Base-by-base conservation (phyloP, 2,329 filamentous ascomycete species). In the Diaporthe velutina region DNA sequence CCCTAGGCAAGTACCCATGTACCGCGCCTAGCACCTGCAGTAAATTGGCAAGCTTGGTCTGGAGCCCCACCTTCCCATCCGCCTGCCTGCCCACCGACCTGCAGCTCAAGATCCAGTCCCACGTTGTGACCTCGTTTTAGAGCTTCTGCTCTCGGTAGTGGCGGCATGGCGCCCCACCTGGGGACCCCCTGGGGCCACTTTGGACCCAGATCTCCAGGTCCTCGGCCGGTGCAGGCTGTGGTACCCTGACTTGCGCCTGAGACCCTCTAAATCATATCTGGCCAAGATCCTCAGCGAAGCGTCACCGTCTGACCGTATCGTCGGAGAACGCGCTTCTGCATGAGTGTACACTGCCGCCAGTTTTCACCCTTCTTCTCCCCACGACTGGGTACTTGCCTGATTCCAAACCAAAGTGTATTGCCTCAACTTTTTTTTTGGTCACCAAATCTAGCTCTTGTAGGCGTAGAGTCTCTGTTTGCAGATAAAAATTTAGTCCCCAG, bases 21-120 rank as follows among this genome's bases (percentile, higher is more conserved):
- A 64, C 38, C 58, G 58, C 25, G 40, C 58, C 58, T 42, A 42
- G 58, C 58, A 64, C 40, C 10, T 45, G 61, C 42, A 52, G 64
- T 67, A 67, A 67, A 67, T 67, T 67, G 64, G 64, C 64, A 67
- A 67, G 64, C 64, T 52, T 67, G 64, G 64, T 52, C 64, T 4
- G 45, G 30, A 19, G 45, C 64, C 64, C 64, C 64, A 67, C 64
- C 61, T 66, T 33, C n/a, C n/a, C 35, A 17, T 38, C n/a, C n/a
- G n/a, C n/a, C n/a, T n/a, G n/a, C n/a, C n/a, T n/a, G n/a, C n/a
- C n/a, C n/a, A n/a, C n/a, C n/a, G n/a, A n/a, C n/a, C 58, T 67
- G 64, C 64, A 67, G 64, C 45, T 50, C 61, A 38, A 66, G 61
- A 50, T 67, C 48, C 64, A 67, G 48, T 67, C 64, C 64, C 64